phyloP scores from a whole-genome alignment of 1,284 basidiomycete species.

The Peniophora sp. region DNA sequence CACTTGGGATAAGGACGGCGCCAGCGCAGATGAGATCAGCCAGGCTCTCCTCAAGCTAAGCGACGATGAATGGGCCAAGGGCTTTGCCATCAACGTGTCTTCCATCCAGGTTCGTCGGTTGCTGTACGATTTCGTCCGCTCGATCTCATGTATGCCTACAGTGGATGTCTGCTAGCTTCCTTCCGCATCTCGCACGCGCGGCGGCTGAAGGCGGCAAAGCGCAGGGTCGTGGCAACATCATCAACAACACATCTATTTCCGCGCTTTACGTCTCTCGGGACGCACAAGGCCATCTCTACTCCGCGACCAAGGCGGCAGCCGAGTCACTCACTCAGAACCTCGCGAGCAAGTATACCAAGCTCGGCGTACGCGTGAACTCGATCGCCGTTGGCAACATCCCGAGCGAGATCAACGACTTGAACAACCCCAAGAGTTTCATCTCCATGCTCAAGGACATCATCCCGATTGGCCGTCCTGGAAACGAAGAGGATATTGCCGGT shows the following conservation, averaged over 20 bases:
- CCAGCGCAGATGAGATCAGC: conserved; percentile 8
- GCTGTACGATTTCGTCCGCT: not conserved
- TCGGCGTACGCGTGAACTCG: conserved; percentile 15
- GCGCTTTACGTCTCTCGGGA: conserved; percentile 10
- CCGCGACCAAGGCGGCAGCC: conserved; percentile 13
- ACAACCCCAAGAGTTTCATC: conserved; percentile 11
- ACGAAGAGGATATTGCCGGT: conserved; percentile 13
- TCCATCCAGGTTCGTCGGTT: conserved; percentile 12
- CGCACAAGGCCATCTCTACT: conserved; percentile 10
- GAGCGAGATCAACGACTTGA: conserved; percentile 12
- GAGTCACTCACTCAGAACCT: conserved; percentile 14
- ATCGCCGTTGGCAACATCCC: conserved; percentile 13
- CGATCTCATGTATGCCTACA: not conserved
- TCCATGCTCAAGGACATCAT: conserved; percentile 6
- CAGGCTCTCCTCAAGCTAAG: conserved; percentile 10
- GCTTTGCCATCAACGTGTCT: conserved; percentile 11
- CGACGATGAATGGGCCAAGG: conserved; percentile 13
- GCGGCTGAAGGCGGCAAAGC: conserved; percentile 7
- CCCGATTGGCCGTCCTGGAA: conserved; percentile 13
- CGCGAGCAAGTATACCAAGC: conserved; percentile 12
- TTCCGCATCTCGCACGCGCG: conserved; percentile 13
- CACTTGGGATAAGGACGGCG: conserved; percentile 6
- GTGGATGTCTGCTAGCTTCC: conserved; percentile 14
- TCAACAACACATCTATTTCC: conserved; percentile 15
- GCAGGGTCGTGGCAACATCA: conserved; percentile 13